Evolutionary conservation across 1,139 yeast genomes (phyloP).

Genomic region (Candida albicans): DNA sequence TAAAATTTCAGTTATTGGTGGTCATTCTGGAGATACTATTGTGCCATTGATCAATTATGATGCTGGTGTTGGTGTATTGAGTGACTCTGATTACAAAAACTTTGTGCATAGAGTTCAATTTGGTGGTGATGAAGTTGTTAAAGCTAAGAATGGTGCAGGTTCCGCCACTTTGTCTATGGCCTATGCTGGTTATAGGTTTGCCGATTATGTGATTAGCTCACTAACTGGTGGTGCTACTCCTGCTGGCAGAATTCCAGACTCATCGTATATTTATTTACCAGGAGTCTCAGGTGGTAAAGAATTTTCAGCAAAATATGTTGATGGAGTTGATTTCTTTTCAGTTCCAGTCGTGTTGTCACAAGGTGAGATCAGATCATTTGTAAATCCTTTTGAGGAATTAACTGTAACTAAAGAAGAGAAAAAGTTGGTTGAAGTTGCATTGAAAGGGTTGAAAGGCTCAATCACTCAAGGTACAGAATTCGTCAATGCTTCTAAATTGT

Average conservation of each 20-base stretch:
- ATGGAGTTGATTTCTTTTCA: constrained; percentile 55
- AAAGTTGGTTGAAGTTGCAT: constrained; percentile 50
- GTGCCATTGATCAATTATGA: constrained; percentile 50
- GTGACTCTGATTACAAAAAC: constrained; percentile 32
- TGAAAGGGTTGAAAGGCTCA: constrained; percentile 53
- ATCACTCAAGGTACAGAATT: constrained; percentile 61
- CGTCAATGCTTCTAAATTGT: constrained; percentile 51
- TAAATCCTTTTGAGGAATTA: constrained; percentile 43
- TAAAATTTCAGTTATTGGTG: constrained; percentile 65
- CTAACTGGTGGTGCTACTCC: constrained; percentile 26
- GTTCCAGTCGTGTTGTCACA: constrained; percentile 57
- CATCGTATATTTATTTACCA: constrained; percentile 62
- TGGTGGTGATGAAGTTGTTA: constrained; percentile 80
- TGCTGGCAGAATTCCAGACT: constrained; percentile 40
- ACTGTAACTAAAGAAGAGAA: constrained; percentile 43
- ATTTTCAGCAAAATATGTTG: constrained; percentile 39
- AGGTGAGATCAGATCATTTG: constrained; percentile 49
- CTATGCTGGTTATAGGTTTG: constrained; percentile 69
- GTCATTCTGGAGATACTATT: constrained; percentile 77
- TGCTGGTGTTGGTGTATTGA: constrained; percentile 30
- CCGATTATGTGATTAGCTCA: constrained; percentile 50
- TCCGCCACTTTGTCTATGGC: constrained; percentile 82
- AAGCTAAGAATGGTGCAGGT: constrained; percentile 76
- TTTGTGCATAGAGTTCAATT: constrained; percentile 65
- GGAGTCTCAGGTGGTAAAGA: constrained; percentile 52